phyloP scores from a whole-genome alignment of 257 asterid species.

The Verbascum thapsus region DNA sequence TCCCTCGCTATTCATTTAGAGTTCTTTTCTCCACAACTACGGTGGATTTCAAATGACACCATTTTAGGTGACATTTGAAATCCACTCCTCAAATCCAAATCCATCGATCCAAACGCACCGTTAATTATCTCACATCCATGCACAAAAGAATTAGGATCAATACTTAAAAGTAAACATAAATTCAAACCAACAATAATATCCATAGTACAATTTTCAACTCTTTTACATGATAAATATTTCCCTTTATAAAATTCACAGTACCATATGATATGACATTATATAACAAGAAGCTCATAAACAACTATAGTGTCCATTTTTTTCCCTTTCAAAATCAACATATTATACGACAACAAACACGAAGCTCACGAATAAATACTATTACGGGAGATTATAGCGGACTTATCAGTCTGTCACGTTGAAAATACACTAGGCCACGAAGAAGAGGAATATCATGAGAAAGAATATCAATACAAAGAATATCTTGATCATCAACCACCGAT shows the following conservation, averaged over 20 bases:
- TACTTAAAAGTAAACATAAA: neutral
- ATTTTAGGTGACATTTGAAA: too few relatives aligned
- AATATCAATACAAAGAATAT: conserved; percentile 83
- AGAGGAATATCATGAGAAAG: conserved; percentile 90
- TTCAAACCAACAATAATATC: neutral
- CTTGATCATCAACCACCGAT: conserved; percentile 97
- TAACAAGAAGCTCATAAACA: conserved; percentile 6
- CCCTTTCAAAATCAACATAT: conserved; percentile 18
- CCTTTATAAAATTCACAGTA: neutral
- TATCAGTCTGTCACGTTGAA: conserved; percentile 21
- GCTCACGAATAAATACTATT: conserved; percentile 11
- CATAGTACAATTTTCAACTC: neutral
- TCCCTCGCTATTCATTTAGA: too few relatives aligned
- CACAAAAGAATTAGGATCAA: too few relatives aligned
- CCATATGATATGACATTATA: neutral
- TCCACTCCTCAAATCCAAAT: too few relatives aligned
- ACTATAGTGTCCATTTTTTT: neutral
- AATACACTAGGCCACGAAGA: conserved; percentile 73
- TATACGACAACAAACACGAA: conserved; percentile 22
- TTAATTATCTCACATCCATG: too few relatives aligned
- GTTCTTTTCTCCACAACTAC: too few relatives aligned
- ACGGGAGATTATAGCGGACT: conserved; percentile 14
- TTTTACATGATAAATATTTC: neutral
- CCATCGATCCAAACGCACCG: too few relatives aligned
- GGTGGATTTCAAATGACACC: too few relatives aligned